phyloP scores from a whole-genome alignment of 345 rosid species.

The Arabidopsis arenosa region DNA sequence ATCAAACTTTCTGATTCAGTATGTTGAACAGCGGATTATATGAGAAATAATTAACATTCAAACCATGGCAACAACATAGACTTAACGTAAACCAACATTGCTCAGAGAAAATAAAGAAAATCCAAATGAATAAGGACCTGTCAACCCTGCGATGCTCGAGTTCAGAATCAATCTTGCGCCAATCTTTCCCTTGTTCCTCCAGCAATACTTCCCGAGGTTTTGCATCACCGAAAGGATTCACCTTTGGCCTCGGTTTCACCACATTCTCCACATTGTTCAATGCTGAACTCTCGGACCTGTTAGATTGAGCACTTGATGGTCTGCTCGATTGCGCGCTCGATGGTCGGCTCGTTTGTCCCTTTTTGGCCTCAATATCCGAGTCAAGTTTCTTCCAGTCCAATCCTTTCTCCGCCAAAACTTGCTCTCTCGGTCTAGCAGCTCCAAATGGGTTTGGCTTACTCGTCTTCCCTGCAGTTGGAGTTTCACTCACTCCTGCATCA shows the following conservation, averaged over 20 bases:
- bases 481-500: slow-evolving; percentile 52
- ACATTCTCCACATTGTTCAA: slow-evolving; percentile 64
- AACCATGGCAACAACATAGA: not conserved
- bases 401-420: slow-evolving; percentile 92
- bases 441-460: slow-evolving; percentile 87
- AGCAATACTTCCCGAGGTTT: slow-evolving; percentile 94
- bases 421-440: slow-evolving; percentile 90
- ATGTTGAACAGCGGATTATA: not conserved
- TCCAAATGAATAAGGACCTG: slow-evolving; percentile 47
- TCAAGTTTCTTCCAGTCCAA: slow-evolving; percentile 93
- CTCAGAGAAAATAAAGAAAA: not conserved
- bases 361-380: slow-evolving; percentile 76
- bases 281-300: slow-evolving; percentile 75
- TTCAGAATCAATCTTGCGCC: slow-evolving; percentile 90
- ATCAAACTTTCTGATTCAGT: slow-evolving; percentile 11
- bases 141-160: slow-evolving; percentile 86
- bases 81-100: slow-evolving; percentile 4
- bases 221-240: slow-evolving; percentile 96
- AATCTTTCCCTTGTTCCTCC: slow-evolving; percentile 84
- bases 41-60: not conserved
- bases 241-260: slow-evolving; percentile 75
- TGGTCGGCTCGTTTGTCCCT: slow-evolving; percentile 71
- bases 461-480: slow-evolving; percentile 49
- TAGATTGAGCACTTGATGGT: slow-evolving; percentile 90
- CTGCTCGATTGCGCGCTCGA: slow-evolving; percentile 90